Percentiles rank a stretch among this genome's conserved stretches.
These are phyloP conservation scores for Nothophoma quercina DNA, from an alignment of 2,329 filamentous ascomycete species.

Conservation along the genomic window DNA sequence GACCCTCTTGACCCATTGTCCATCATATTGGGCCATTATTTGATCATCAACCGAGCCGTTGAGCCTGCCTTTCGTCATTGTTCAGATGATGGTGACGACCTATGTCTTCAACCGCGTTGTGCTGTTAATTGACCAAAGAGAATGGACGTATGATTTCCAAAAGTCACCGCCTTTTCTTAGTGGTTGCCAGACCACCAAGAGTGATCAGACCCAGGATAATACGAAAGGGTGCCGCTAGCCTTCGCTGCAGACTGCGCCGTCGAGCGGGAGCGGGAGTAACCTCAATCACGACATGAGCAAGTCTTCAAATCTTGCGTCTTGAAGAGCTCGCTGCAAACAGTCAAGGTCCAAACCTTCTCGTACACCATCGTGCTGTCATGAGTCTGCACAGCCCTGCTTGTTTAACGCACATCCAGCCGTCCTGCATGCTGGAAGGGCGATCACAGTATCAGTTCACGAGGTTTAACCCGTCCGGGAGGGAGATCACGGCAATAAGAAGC, in stretches of 20 bases:
- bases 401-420: background rate
- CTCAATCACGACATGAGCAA: constrained; percentile 32
- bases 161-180: background rate
- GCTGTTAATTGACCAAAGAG: background rate
- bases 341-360: background rate
- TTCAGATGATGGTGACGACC: background rate
- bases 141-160: background rate
- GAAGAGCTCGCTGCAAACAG: background rate
- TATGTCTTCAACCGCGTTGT: background rate
- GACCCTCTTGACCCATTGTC: no score
- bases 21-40: no score
- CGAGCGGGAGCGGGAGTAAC: constrained; percentile 41
- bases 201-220: constrained; percentile 42
- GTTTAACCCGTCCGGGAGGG: background rate
- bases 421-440: background rate
- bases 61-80: background rate
- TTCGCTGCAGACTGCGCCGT: constrained; percentile 33
- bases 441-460: background rate
- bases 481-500: background rate
- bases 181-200: constrained; percentile 17
- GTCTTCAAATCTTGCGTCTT: background rate
- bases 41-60: background rate
- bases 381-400: background rate
- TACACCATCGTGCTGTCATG: background rate
- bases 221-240: constrained; percentile 34